These are phyloP conservation scores for Claviceps arundinis DNA, from an alignment of 2,329 filamentous ascomycete genomes.

Conservation along the genomic window DNA sequence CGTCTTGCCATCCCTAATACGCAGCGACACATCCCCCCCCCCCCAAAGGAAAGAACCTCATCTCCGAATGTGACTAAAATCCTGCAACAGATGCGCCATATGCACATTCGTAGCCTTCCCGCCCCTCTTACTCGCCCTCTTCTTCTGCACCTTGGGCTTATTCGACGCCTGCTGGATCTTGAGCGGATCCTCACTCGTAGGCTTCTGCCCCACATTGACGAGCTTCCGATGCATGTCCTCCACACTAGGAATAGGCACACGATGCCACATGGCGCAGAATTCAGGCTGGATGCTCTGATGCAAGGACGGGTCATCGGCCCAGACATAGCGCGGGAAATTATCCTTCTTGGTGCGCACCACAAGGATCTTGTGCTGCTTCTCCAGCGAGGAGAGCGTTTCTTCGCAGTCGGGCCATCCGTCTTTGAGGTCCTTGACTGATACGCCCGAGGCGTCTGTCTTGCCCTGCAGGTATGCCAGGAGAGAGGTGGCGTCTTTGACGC, in stretches of 20 bases:
- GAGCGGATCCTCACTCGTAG: conserved; percentile 66
- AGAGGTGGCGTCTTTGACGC: conserved; percentile 64
- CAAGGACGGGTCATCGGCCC: conserved; percentile 73
- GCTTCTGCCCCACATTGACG: conserved; percentile 65
- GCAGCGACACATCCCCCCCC: neutral
- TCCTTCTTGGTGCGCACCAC: conserved; percentile 91
- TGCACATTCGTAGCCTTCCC: conserved; percentile 81
- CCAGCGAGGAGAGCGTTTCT: conserved; percentile 62
- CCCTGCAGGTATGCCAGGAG: conserved; percentile 70
- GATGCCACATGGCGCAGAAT: conserved; percentile 73
- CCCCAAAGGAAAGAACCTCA: conserved; percentile 11
- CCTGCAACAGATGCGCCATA: conserved; percentile 70
- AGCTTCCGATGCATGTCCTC: conserved; percentile 69
- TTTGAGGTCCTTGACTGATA: conserved; percentile 81
- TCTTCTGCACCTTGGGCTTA: conserved; percentile 61
- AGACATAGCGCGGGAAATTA: conserved; percentile 71
- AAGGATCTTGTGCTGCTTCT: conserved; percentile 65
- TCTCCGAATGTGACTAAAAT: conserved; percentile 42
- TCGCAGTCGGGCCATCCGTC: conserved; percentile 89
- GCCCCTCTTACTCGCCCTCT: conserved; percentile 48
- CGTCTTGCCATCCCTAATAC: too few species aligned
- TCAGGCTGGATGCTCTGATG: conserved; percentile 65
- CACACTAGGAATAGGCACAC: conserved; percentile 60
- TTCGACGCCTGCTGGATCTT: conserved; percentile 30
- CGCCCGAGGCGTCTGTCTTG: conserved; percentile 66